phyloP scores from a whole-genome alignment of 75 land plant species.

The Pinus tabuliformis region DNA sequence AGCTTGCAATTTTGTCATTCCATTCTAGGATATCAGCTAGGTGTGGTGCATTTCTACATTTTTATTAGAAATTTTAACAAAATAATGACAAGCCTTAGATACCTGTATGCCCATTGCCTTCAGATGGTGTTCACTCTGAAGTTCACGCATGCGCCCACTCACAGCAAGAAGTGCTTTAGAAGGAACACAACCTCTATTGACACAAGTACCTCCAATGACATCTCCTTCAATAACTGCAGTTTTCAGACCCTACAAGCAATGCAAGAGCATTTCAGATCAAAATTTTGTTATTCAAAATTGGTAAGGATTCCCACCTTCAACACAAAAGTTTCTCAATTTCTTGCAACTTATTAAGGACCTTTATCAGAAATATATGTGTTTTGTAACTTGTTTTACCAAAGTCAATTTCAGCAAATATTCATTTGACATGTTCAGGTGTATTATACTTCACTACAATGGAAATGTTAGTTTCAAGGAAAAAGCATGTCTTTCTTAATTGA shows the following conservation, averaged over 20 bases:
- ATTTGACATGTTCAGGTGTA: no score
- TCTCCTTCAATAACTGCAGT: slow-evolving; percentile 99
- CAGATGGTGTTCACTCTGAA: slow-evolving; percentile 90
- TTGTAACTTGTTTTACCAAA: no score
- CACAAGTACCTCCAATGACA: slow-evolving; percentile 98
- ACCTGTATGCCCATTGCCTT: slow-evolving; percentile 96
- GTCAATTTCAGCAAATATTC: no score
- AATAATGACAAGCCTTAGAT: not conserved
- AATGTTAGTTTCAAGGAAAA: no score
- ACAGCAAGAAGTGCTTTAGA: slow-evolving; percentile 99
- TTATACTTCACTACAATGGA: no score
- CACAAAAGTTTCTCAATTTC: no score
- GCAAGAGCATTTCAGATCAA: no score
- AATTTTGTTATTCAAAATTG: no score
- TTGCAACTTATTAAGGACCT: no score
- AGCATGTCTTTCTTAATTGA: no score
- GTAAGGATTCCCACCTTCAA: no score
- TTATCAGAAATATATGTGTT: no score
- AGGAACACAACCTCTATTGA: slow-evolving; percentile 99
- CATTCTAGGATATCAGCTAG: not conserved
- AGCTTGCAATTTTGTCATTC: not conserved
- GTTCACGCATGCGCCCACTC: slow-evolving; percentile 98
- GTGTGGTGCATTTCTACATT: not conserved
- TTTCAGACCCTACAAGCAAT: slow-evolving; percentile 73
- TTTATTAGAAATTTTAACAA: not conserved